phyloP scores from a whole-genome alignment of 2,329 filamentous ascomycete genomes.

The Scedosporium aurantiacum region DNA sequence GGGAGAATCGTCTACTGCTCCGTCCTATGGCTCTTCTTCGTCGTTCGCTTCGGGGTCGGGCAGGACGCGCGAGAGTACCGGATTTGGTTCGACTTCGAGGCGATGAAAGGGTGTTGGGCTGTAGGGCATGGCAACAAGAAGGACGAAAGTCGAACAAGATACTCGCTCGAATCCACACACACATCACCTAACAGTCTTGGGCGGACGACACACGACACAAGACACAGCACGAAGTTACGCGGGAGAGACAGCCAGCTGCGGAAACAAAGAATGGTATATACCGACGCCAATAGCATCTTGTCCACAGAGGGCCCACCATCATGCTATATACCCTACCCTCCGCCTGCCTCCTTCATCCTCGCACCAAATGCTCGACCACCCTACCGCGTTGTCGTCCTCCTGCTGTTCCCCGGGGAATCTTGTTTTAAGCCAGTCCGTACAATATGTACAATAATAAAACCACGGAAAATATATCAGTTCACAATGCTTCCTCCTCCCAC shows the following conservation, averaged over 20 bases:
- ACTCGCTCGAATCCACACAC: not conserved
- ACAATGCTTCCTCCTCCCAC: not conserved
- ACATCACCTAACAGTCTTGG: too few relatives aligned
- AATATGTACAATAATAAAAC: not conserved
- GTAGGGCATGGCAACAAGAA: not conserved
- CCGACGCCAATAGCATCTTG: not conserved
- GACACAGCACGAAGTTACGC: not conserved
- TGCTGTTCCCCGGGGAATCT: not conserved
- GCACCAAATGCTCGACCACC: not conserved
- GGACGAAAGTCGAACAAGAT: not conserved
- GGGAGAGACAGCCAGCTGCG: not conserved
- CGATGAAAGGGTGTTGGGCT: constrained; percentile 23
- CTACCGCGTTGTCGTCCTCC: too few relatives aligned
- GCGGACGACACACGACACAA: not conserved
- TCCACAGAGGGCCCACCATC: not conserved
- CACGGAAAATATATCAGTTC: not conserved
- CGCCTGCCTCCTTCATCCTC: not conserved
- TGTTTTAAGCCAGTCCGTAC: not conserved
- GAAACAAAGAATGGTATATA: not conserved
- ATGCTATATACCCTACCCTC: not conserved
- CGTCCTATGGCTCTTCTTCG: not conserved
- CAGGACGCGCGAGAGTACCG: constrained; percentile 45
- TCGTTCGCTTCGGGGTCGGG: not conserved
- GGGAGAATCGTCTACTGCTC: constrained; percentile 4
- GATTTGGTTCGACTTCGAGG: constrained; percentile 59